Percentiles rank a stretch among this genome's conserved stretches.
These are phyloP conservation scores for Saturnispora besseyi DNA, from an alignment of 805 yeast species.

Conservation along the genomic window DNA sequence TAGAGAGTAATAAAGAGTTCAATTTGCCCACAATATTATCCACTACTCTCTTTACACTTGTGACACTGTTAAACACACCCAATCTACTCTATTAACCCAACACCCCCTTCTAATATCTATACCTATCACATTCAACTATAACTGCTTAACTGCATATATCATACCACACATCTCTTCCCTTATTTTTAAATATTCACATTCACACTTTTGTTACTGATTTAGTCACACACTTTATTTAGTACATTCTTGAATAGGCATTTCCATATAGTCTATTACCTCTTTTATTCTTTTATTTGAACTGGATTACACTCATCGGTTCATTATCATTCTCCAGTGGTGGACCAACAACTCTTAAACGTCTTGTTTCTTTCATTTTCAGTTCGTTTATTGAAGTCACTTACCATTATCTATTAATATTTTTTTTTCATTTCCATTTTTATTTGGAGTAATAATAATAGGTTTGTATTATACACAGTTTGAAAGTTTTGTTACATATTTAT, in stretches of 20 bases:
- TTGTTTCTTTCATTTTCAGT: not conserved
- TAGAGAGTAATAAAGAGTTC: not conserved
- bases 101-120: not conserved
- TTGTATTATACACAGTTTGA: not conserved
- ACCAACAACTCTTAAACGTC: not conserved
- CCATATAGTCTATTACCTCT: not conserved
- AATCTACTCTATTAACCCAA: not conserved
- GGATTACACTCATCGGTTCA: not conserved
- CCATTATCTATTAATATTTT: not conserved
- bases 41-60: not conserved
- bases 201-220: not conserved
- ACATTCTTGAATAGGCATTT: not conserved
- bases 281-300: not conserved
- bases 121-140: too few species aligned
- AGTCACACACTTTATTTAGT: not conserved
- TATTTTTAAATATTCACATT: not conserved
- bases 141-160: not conserved
- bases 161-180: not conserved
- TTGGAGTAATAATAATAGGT: not conserved
- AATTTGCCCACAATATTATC: not conserved
- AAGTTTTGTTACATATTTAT: not conserved
- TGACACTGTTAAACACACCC: not conserved
- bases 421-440: not conserved
- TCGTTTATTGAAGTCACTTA: not conserved
- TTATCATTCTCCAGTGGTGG: not conserved